Conservation (phyloP, 192 early-diverging fungal species). For the Radiomyces spectabilis region DNA sequence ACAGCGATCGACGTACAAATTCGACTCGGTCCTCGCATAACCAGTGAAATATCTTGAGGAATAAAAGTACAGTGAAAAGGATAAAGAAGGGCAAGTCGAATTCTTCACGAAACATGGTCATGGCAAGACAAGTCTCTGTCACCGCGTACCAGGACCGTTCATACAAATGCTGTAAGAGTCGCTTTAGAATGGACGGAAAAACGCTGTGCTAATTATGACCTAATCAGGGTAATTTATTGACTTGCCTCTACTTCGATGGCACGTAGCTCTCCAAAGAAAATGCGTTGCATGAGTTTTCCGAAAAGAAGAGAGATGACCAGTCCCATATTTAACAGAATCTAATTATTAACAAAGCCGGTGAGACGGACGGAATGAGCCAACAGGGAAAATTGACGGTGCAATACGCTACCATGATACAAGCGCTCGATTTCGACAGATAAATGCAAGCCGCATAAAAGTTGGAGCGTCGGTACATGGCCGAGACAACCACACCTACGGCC, state of each 20-base stretch:
- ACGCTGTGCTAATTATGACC: neutral
- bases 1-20: conserved; percentile 43
- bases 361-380: neutral
- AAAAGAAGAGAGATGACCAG: conserved; percentile 64
- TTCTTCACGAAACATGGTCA: conserved; percentile 94
- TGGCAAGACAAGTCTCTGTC: conserved; percentile 92
- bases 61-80: conserved; percentile 81
- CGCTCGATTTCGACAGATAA: conserved; percentile 80
- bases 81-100: conserved; percentile 83
- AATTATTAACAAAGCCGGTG: neutral
- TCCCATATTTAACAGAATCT: conserved; percentile 52
- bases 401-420: conserved; percentile 72
- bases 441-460: conserved; percentile 92
- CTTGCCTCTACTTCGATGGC: conserved; percentile 87
- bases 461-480: conserved; percentile 57
- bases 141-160: conserved; percentile 97
- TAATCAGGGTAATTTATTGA: neutral
- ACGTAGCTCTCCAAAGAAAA: conserved; percentile 89
- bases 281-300: conserved; percentile 66
- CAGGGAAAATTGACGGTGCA: neutral
- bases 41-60: conserved; percentile 97
- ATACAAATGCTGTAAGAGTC: conserved; percentile 89
- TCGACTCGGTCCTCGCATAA: conserved; percentile 85
- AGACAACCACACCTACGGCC: conserved; percentile 52
- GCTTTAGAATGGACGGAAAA: neutral